Evolutionary conservation across 2,329 filamentous ascomycete species (phyloP).

Genomic region (Hymenoscyphus infarciens): DNA sequence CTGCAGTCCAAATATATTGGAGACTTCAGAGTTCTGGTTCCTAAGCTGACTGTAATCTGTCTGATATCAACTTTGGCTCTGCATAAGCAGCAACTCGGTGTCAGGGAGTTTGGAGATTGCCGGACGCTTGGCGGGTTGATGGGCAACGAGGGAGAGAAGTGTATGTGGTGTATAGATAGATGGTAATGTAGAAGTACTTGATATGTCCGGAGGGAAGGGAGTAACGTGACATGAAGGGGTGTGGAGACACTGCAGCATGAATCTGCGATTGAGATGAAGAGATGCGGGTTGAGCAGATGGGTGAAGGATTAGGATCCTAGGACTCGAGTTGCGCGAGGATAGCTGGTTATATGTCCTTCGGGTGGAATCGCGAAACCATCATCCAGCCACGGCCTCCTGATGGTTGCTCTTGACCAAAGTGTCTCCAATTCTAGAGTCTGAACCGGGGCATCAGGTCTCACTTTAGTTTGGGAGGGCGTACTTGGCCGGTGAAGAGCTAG

Average conservation of each 20-base stretch:
- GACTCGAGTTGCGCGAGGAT: constrained; percentile 20
- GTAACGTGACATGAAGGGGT: constrained; percentile 23
- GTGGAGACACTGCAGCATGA: constrained; percentile 22
- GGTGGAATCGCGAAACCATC: constrained; percentile 17
- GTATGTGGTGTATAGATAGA: neutral
- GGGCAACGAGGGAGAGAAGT: neutral
- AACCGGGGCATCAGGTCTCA: constrained; percentile 26
- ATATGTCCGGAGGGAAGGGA: neutral
- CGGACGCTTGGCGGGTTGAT: neutral
- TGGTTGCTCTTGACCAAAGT: constrained; percentile 27
- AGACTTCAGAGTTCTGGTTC: neutral
- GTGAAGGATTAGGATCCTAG: constrained; percentile 17
- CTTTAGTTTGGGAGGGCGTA: constrained; percentile 10
- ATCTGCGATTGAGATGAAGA: constrained; percentile 17
- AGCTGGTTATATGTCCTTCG: constrained; percentile 22
- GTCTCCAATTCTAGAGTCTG: constrained; percentile 17
- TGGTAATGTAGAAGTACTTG: constrained; percentile 5
- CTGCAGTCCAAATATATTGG: constrained; percentile 11
- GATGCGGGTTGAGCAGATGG: constrained; percentile 15
- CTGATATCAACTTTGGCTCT: neutral
- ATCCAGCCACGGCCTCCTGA: constrained; percentile 26
- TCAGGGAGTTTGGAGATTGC: neutral
- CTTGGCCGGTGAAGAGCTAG: constrained; percentile 2
- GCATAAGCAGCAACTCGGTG: constrained; percentile 2
- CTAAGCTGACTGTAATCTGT: constrained; percentile 10